Evolutionary conservation across 2,329 filamentous ascomycete genomes (phyloP).

Genomic region (Gyromitra esculenta): DNA sequence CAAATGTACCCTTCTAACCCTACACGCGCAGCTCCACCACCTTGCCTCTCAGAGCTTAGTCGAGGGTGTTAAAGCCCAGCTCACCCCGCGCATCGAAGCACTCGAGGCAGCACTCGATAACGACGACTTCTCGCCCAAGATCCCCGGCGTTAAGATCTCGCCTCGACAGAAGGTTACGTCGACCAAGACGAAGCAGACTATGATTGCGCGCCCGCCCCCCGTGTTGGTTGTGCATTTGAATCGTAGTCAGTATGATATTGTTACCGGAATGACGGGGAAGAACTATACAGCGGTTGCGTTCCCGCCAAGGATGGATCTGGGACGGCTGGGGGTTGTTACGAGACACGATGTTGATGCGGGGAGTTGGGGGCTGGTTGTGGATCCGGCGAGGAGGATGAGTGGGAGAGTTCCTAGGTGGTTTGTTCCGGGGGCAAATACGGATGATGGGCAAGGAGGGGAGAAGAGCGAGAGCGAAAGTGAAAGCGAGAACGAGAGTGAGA

Average conservation of each 20-base stretch:
- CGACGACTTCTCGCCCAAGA: conserved; percentile 80
- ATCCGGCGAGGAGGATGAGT: conserved; percentile 35
- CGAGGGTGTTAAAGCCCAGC: conserved; percentile 61
- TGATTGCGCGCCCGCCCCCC: conserved; percentile 81
- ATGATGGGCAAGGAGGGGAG: background rate
- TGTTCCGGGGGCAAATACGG: conserved; percentile 34
- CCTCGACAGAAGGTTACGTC: conserved; percentile 75
- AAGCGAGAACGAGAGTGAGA: background rate
- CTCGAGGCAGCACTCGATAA: conserved; percentile 78
- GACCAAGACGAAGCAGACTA: conserved; percentile 89
- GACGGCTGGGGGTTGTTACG: conserved; percentile 76
- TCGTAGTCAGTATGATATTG: conserved; percentile 87
- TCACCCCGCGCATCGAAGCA: conserved; percentile 68
- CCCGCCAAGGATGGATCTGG: conserved; percentile 77
- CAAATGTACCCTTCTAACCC: conserved; percentile 81
- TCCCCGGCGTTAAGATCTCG: conserved; percentile 70
- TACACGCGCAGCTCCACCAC: conserved; percentile 63
- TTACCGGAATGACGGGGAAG: conserved; percentile 80
- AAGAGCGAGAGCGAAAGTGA: background rate
- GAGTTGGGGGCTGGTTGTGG: conserved; percentile 58
- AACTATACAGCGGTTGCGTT: conserved; percentile 84
- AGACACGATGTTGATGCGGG: conserved; percentile 64
- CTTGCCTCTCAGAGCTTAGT: conserved; percentile 58
- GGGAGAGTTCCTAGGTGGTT: conserved; percentile 32
- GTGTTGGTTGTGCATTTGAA: conserved; percentile 89